phyloP scores from a whole-genome alignment of 352 stramenopile species.

The Globisporangium cystogenes region DNA sequence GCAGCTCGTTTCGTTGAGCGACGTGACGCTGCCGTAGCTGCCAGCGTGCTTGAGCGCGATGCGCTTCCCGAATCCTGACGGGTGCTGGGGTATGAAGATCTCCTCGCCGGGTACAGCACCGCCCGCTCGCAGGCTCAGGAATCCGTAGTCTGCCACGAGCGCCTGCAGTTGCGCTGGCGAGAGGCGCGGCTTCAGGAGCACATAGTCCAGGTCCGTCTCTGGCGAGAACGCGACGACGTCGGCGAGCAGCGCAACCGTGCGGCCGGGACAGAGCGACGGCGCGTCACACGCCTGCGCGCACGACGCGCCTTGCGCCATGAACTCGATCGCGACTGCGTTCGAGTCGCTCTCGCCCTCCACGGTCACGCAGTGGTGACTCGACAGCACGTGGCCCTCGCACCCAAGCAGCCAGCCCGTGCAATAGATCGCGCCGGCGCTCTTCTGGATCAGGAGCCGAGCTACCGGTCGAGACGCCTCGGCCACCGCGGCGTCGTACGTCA shows the following conservation, averaged over 20 bases:
- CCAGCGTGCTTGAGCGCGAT: conserved; percentile 34
- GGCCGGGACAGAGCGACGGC: conserved; percentile 23
- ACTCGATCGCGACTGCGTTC: conserved; percentile 32
- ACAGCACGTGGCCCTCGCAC: conserved; percentile 51
- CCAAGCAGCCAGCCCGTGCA: conserved; percentile 53
- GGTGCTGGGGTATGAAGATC: conserved; percentile 58
- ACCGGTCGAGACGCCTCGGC: conserved; percentile 20
- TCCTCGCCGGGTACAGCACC: conserved; percentile 18
- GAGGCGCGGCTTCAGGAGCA: conserved; percentile 25
- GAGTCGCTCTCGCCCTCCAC: conserved; percentile 17
- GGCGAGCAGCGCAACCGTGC: conserved; percentile 21
- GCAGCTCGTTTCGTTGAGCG: conserved; percentile 23
- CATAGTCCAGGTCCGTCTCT: conserved; percentile 27
- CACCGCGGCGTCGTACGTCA: conserved; percentile 12
- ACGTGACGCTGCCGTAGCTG: conserved; percentile 21
- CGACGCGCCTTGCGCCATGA: conserved; percentile 25
- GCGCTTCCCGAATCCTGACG: conserved; percentile 35
- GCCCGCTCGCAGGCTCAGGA: conserved; percentile 25
- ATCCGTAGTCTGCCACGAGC: conserved; percentile 31
- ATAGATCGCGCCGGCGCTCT: conserved; percentile 26
- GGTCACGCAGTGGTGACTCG: conserved; percentile 49
- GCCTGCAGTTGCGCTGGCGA: conserved; percentile 7
- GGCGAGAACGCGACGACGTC: conserved; percentile 28
- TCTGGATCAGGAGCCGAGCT: conserved; percentile 40
- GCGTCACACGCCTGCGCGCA: conserved; percentile 21